A percentile compares a stretch with the other conserved stretches of the same genome.
Conservation (phyloP, 345 rosid genomes). For the Psidium guajava region DNA sequence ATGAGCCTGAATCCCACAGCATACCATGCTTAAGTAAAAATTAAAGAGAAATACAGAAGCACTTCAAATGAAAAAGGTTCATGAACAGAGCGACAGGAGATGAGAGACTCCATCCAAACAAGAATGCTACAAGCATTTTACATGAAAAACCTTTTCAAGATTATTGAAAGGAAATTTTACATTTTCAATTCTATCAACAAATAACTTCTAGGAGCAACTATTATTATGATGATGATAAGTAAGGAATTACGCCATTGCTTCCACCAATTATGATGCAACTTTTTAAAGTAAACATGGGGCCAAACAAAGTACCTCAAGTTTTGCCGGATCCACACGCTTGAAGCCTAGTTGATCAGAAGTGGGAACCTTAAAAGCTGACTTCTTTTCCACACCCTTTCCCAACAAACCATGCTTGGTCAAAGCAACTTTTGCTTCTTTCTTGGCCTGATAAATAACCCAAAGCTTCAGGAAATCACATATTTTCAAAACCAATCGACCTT, state of each 20-base stretch:
- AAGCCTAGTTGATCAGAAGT: conserved; percentile 59
- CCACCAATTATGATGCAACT: background rate
- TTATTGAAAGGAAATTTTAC: background rate
- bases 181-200: background rate
- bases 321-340: conserved; percentile 81
- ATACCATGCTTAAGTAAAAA: conserved; percentile 14
- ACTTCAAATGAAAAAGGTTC: background rate
- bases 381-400: conserved; percentile 7
- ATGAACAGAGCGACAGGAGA: background rate
- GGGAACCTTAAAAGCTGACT: conserved; percentile 41
- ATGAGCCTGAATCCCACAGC: conserved; percentile 47
- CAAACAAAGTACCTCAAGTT: conserved; percentile 28
- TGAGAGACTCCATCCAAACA: background rate
- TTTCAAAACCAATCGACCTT: background rate
- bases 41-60: background rate
- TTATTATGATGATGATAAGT: background rate
- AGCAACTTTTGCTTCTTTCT: conserved; percentile 57
- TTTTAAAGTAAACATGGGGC: background rate
- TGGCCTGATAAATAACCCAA: conserved; percentile 28
- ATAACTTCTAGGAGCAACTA: background rate
- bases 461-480: background rate
- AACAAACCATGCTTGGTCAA: conserved; percentile 59
- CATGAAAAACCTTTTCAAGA: background rate
- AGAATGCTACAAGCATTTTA: background rate
- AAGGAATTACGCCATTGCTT: background rate